phyloP scores from a whole-genome alignment of 2,329 filamentous ascomycete genomes.

The Penicillium sp. region DNA sequence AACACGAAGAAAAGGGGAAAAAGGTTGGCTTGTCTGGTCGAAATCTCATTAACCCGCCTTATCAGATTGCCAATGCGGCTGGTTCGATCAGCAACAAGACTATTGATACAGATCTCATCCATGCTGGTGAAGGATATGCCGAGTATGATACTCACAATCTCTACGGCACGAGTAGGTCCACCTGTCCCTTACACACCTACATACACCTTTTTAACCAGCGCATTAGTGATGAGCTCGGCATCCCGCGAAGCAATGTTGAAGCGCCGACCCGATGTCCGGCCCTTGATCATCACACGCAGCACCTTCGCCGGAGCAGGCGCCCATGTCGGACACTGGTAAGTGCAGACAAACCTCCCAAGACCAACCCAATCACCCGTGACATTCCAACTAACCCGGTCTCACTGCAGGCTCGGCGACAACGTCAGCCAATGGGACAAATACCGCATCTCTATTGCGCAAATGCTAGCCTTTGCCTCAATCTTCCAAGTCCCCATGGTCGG shows the following conservation, averaged over 20 bases:
- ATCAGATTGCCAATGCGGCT: slow-evolving; percentile 62
- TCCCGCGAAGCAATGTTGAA: slow-evolving; percentile 64
- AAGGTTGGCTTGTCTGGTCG: slow-evolving; percentile 60
- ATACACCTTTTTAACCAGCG: background rate
- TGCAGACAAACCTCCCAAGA: background rate
- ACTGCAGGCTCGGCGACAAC: slow-evolving; percentile 58
- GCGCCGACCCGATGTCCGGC: slow-evolving; percentile 61
- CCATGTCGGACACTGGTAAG: slow-evolving; percentile 54
- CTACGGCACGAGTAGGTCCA: slow-evolving; percentile 58
- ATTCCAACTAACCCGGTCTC: background rate
- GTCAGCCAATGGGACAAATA: slow-evolving; percentile 57
- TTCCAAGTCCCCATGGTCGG: slow-evolving; percentile 68
- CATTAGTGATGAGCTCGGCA: slow-evolving; percentile 62
- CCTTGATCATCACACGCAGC: slow-evolving; percentile 69
- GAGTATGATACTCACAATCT: slow-evolving; percentile 76
- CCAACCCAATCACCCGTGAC: too few species aligned
- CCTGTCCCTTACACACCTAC: too few species aligned
- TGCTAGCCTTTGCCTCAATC: slow-evolving; percentile 60
- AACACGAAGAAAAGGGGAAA: slow-evolving; percentile 27
- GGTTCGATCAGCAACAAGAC: slow-evolving; percentile 54
- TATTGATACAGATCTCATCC: slow-evolving; percentile 63
- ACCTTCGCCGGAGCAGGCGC: slow-evolving; percentile 70
- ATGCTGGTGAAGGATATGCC: slow-evolving; percentile 59
- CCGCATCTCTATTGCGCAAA: slow-evolving; percentile 55
- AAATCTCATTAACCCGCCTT: slow-evolving; percentile 62